Percentiles rank a stretch among this genome's conserved stretches.
phyloP scores from a whole-genome alignment of 2,329 filamentous ascomycete species.

The Diplodia corticola region DNA sequence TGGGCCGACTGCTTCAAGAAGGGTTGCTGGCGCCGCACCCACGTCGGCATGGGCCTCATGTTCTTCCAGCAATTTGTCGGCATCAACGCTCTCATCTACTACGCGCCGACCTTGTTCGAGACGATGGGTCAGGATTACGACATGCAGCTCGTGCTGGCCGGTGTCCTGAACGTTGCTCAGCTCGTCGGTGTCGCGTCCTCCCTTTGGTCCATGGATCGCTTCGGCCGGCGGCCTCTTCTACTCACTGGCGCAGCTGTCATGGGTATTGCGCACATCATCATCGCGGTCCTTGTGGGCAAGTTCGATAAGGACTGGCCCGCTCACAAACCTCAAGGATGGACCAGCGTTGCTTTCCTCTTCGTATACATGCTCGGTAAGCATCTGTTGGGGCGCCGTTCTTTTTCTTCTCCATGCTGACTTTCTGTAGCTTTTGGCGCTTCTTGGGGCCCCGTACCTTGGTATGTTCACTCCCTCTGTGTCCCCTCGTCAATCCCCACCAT shows the following conservation, averaged over 20 bases:
- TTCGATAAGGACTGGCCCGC: constrained; percentile 54
- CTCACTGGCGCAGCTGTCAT: constrained; percentile 49
- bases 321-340: constrained; percentile 56
- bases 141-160: constrained; percentile 43
- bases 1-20: constrained; percentile 52
- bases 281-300: constrained; percentile 56
- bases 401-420: not conserved
- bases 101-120: constrained; percentile 48
- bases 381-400: too few species aligned
- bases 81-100: constrained; percentile 53
- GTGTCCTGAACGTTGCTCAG: constrained; percentile 45
- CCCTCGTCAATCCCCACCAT: too few species aligned
- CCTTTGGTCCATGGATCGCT: constrained; percentile 47
- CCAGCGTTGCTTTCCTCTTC: constrained; percentile 59
- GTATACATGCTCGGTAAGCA: constrained; percentile 56
- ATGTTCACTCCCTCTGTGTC: not conserved
- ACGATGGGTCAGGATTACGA: constrained; percentile 40
- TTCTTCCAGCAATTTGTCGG: constrained; percentile 49
- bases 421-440: constrained; percentile 56
- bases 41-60: constrained; percentile 43
- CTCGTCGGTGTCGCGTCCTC: constrained; percentile 44
- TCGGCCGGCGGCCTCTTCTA: constrained; percentile 44
- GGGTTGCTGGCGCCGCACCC: constrained; percentile 47
- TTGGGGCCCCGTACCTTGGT: constrained; percentile 56
- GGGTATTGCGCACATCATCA: constrained; percentile 50